These are phyloP conservation scores for Exsudoporus frostii DNA, from an alignment of 768 basidiomycete genomes.

Conservation along the genomic window DNA sequence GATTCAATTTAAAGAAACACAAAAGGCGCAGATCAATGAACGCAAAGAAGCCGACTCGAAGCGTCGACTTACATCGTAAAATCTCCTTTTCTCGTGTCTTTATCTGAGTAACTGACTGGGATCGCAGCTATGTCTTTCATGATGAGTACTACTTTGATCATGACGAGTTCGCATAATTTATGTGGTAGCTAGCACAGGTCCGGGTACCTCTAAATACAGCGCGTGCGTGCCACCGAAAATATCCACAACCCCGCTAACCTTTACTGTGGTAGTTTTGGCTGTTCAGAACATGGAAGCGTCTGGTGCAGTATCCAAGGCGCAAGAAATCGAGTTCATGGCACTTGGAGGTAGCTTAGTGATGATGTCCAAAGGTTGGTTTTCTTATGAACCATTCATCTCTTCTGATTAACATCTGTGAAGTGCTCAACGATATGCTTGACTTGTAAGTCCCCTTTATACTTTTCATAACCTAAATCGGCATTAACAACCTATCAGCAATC, in stretches of 20 bases:
- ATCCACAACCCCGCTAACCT: background rate
- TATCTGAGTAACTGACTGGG: background rate
- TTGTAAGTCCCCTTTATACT: constrained; percentile 46
- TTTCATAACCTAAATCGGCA: background rate
- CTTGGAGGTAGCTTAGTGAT: constrained; percentile 77
- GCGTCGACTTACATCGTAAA: constrained; percentile 73
- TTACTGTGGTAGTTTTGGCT: constrained; percentile 52
- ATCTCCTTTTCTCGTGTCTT: constrained; percentile 27
- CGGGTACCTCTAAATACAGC: constrained; percentile 81
- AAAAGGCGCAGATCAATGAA: constrained; percentile 75
- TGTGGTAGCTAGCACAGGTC: constrained; percentile 48
- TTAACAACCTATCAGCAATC: constrained; percentile 48
- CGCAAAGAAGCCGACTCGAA: constrained; percentile 77
- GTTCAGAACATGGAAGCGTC: constrained; percentile 91
- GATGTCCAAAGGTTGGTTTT: constrained; percentile 74
- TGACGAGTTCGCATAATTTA: constrained; percentile 12
- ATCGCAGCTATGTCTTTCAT: constrained; percentile 67
- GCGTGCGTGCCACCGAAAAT: constrained; percentile 30
- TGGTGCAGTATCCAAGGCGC: constrained; percentile 65
- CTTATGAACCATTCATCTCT: background rate
- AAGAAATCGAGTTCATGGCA: constrained; percentile 86
- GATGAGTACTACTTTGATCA: constrained; percentile 44
- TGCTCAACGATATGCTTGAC: constrained; percentile 77
- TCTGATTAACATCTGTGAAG: constrained; percentile 32
- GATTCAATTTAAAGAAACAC: constrained; percentile 64